phyloP scores from a whole-genome alignment of 2,329 filamentous ascomycete genomes.

The Phialophora tarda region DNA sequence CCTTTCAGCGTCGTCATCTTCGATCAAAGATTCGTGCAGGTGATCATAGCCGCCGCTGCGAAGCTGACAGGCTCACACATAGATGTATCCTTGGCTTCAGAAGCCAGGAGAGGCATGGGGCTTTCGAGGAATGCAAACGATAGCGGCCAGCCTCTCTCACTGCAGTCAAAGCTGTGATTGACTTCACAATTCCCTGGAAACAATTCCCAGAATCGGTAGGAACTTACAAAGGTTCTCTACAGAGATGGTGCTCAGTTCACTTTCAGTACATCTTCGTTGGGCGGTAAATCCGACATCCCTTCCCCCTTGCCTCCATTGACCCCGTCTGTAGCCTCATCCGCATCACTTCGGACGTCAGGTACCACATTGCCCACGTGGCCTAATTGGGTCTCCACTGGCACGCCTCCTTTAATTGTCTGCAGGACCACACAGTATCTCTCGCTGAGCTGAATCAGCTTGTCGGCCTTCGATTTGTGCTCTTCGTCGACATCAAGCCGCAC shows the following conservation, averaged over 20 bases:
- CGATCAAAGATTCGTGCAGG: neutral
- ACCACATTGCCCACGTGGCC: conserved; percentile 19
- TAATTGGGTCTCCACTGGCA: conserved; percentile 44
- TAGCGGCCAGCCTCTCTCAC: neutral
- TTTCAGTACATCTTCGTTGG: conserved; percentile 29
- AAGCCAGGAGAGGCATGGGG: neutral
- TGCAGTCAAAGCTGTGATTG: neutral
- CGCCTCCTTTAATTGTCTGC: conserved; percentile 49
- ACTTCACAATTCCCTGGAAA: neutral
- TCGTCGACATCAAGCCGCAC: conserved; percentile 53
- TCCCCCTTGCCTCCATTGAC: conserved; percentile 10
- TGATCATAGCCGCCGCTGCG: neutral
- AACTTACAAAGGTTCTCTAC: neutral
- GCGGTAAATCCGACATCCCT: conserved; percentile 20
- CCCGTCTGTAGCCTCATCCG: conserved; percentile 4
- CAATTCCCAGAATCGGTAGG: neutral
- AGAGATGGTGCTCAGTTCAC: conserved; percentile 23
- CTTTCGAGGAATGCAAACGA: neutral
- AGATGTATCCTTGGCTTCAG: neutral
- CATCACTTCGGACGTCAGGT: conserved; percentile 15
- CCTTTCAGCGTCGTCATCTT: neutral
- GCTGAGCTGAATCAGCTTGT: conserved; percentile 55
- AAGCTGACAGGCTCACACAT: neutral
- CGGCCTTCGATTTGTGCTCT: conserved; percentile 49
- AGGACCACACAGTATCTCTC: conserved; percentile 58